phyloP scores from a whole-genome alignment of 805 yeast genomes.

The Kuraishia piskuri region DNA sequence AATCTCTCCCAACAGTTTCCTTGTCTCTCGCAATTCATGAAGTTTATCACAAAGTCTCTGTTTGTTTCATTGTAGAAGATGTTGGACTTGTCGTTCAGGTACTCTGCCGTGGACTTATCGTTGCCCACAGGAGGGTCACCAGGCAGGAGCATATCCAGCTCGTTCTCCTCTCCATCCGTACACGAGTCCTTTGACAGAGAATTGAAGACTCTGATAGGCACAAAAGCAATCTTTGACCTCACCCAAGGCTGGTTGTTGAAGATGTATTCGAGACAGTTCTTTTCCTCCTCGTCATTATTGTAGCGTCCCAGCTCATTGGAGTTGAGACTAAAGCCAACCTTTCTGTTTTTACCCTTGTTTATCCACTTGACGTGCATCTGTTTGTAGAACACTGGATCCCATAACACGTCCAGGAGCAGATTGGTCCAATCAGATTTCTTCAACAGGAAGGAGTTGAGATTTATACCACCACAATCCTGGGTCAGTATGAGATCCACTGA shows the following conservation, averaged over 20 bases:
- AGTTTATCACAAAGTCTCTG: conserved; percentile 29
- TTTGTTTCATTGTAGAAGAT: conserved; percentile 27
- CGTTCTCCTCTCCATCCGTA: conserved; percentile 19
- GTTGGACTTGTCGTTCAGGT: conserved; percentile 13
- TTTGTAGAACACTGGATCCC: conserved; percentile 31
- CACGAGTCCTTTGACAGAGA: conserved; percentile 30
- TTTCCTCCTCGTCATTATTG: conserved; percentile 27
- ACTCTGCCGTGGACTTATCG: conserved; percentile 9
- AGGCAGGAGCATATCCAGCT: conserved; percentile 11
- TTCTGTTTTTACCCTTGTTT: conserved; percentile 14
- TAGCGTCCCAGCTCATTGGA: conserved; percentile 22
- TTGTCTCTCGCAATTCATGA: conserved; percentile 28
- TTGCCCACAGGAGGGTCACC: conserved; percentile 5
- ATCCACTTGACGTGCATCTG: conserved; percentile 26
- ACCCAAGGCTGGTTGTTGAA: conserved; percentile 29
- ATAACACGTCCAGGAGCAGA: conserved; percentile 26
- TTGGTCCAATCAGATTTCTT: conserved; percentile 30
- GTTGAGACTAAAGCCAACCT: conserved; percentile 19
- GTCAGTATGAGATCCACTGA: conserved; percentile 27
- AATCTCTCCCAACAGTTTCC: conserved; percentile 33
- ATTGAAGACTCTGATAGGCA: conserved; percentile 28
- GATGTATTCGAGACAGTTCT: conserved; percentile 28
- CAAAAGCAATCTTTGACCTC: conserved; percentile 28
- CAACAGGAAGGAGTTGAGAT: conserved; percentile 29
- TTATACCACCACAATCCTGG: conserved; percentile 35